Conservation (phyloP, 768 basidiomycete species). For the Tulasnella sp. region DNA sequence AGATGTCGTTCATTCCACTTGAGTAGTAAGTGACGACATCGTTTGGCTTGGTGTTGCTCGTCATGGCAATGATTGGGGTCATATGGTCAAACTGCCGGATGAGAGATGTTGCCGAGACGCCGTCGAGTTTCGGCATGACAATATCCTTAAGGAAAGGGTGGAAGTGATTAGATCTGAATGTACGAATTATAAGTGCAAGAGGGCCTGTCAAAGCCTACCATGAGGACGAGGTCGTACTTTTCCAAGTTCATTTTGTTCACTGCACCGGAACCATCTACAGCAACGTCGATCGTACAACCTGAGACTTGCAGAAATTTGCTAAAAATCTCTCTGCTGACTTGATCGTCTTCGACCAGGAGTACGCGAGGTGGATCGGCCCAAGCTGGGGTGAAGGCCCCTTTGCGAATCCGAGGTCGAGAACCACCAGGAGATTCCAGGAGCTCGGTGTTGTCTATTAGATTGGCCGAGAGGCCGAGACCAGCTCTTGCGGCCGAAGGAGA, state of each 20-base stretch:
- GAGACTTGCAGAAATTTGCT: constrained; percentile 93
- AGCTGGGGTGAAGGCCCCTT: constrained; percentile 62
- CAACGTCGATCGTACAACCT: constrained; percentile 90
- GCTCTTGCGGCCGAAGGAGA: not conserved
- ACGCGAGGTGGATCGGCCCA: constrained; percentile 91
- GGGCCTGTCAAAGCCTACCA: constrained; percentile 52
- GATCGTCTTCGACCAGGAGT: constrained; percentile 91
- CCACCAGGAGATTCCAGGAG: not conserved
- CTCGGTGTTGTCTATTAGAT: not conserved
- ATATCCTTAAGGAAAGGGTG: constrained; percentile 60
- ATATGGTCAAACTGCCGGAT: constrained; percentile 92
- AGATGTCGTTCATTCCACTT: constrained; percentile 91
- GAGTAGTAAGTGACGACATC: constrained; percentile 88
- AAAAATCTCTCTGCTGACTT: constrained; percentile 77
- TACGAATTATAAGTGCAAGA: not conserved
- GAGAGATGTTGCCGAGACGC: constrained; percentile 82
- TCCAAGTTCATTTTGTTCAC: constrained; percentile 95
- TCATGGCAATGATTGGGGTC: constrained; percentile 99
- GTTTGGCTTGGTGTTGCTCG: constrained; percentile 84
- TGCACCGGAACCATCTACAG: constrained; percentile 84
- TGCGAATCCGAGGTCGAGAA: constrained; percentile 43
- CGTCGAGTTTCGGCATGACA: constrained; percentile 82
- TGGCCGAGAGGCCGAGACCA: not conserved
- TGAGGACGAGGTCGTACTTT: constrained; percentile 91
- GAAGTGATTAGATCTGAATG: not conserved